Percentiles rank a stretch among this genome's conserved stretches.
These are phyloP conservation scores for Candida buenavistaensis DNA, from an alignment of 1,139 yeast genomes.

Conservation along the genomic window DNA sequence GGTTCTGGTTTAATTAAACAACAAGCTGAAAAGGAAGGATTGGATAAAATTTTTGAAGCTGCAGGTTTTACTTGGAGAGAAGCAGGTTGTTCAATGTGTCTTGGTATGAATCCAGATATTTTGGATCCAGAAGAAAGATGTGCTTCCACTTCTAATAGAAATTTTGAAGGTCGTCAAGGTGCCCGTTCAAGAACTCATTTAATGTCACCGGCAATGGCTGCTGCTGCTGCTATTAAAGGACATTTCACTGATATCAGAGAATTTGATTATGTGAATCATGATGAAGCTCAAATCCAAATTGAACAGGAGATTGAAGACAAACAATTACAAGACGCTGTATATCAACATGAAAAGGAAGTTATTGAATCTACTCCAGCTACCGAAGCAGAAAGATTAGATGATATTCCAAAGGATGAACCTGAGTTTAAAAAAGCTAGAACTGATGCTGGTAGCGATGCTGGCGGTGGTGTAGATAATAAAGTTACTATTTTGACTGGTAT, in stretches of 20 bases:
- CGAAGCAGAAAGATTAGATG: slow-evolving; percentile 53
- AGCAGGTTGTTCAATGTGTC: slow-evolving; percentile 99
- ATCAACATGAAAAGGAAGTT: slow-evolving; percentile 67
- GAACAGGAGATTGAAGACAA: slow-evolving; percentile 53
- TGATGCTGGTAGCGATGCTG: slow-evolving; percentile 34
- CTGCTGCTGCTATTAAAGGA: slow-evolving; percentile 95
- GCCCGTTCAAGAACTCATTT: slow-evolving; percentile 94
- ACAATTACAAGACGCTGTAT: slow-evolving; percentile 66
- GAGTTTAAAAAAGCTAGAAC: slow-evolving; percentile 26
- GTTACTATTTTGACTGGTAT: slow-evolving; percentile 77
- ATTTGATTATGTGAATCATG: slow-evolving; percentile 59
- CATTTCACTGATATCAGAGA: slow-evolving; percentile 89
- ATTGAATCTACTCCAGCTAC: slow-evolving; percentile 34
- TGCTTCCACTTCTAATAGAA: slow-evolving; percentile 97
- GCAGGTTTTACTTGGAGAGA: slow-evolving; percentile 99
- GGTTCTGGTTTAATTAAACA: slow-evolving; percentile 93
- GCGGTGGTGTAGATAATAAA: slow-evolving; percentile 67
- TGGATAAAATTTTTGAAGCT: slow-evolving; percentile 82
- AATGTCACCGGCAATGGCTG: slow-evolving; percentile 99
- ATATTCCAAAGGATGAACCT: slow-evolving; percentile 52
- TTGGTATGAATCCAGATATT: slow-evolving; percentile 99
- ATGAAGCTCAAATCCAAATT: slow-evolving; percentile 61
- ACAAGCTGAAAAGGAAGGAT: slow-evolving; percentile 94
- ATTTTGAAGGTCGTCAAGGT: slow-evolving; percentile 99
- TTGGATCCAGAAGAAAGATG: slow-evolving; percentile 93